Evolutionary conservation across 768 basidiomycete genomes (phyloP), one percentile per base, ranked within the genome.

Genomic region (Boletus sp.): DNA sequence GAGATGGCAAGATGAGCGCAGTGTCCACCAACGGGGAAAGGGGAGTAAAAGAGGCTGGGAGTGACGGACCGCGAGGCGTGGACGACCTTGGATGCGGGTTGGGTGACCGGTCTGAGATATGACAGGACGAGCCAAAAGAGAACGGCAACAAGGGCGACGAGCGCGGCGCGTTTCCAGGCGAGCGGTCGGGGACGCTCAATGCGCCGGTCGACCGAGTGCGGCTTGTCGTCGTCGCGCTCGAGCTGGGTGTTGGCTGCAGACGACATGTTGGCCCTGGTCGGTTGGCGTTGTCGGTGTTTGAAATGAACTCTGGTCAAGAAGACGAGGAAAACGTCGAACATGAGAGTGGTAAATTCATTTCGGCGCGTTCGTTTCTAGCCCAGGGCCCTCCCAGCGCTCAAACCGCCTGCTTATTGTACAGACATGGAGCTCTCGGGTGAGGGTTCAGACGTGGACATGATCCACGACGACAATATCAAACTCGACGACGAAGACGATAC

Each of bases 41-140:
- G 35, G 17, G 35, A 10, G 4, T 2, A 17, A 8, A 15, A 7
- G 8, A 4, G 4, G 19, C 7, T 23, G 11, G 8, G 27, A 2
- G 39, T 9, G 40, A 72, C 79, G 53, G 54, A 89, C 88, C 88
- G 78, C 14, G 77, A 74, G 8, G 88, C 84, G 63, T 88, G 76
- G 10, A 89, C 68, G 37, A 87, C 64, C 42, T 83, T 70, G 9
- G 81, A 71, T 55, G 75, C 70, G 0, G 62, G 53, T 56, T 37
- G 63, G 34, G 46, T 45, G 4, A 66, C 42, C 0, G 64, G 58
- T 21, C 56, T 57, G 29, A 81, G 53, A 21, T 71, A 67, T 25
- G 23, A 25, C 27, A 77, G 69, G 7, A 67, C 74, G 8, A 79
- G 47, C 79, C 77, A 83, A 50, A 80, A 74, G 49, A 82, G 59